Evolutionary conservation across 805 yeast genomes (phyloP), one percentile per base, ranked within the genome.

Genomic region (Wickerhamomyces xylosicus): DNA sequence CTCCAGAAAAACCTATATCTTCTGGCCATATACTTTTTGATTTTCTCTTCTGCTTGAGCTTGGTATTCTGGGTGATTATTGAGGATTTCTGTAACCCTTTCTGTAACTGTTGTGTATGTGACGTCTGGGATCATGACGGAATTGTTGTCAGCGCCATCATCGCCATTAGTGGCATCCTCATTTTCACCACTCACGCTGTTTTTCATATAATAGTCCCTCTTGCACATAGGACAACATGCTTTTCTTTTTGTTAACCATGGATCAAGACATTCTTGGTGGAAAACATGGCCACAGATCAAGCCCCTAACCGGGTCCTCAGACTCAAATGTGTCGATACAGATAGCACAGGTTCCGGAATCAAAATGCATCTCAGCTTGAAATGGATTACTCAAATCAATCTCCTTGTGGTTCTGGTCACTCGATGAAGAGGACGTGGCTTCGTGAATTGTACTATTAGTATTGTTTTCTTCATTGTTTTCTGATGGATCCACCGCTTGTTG

Each of bases 161-260:
- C 40, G 8, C 41, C 37, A 20, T 40, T 29, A 20, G 17, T 37
- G 17, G 31, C 31, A 17, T 32, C 42, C 4, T 21, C 42, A 16
- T 33, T 37, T 8, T 41, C 53, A 1, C 37, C 40, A 19, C 50
- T 49, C 5, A 48, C 47, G 5, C 41, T 33, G 25, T 44, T 45
- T 41, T 54, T 53, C 43, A 57, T 13, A 49, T 67, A 74, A 53
- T 77, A 79, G 53, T 78, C 86, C 25, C 79, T 62, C 51, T 84
- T 82, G 59, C 95, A 85, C 66, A 79, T 75, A 8, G 95, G 95
- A 54, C 95, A 85, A 49, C 85, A 79, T 1, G 87, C 89, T 35
- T 81, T 69, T 47, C 90, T 64, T 45, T 73, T 72, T 3, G 75
- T 77, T 35, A 85, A 62, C 95, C 95, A 85, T 2, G 89, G 89